Evolutionary conservation across 768 basidiomycete genomes (phyloP).

Genomic region (Leucocoprinus leucothites): DNA sequence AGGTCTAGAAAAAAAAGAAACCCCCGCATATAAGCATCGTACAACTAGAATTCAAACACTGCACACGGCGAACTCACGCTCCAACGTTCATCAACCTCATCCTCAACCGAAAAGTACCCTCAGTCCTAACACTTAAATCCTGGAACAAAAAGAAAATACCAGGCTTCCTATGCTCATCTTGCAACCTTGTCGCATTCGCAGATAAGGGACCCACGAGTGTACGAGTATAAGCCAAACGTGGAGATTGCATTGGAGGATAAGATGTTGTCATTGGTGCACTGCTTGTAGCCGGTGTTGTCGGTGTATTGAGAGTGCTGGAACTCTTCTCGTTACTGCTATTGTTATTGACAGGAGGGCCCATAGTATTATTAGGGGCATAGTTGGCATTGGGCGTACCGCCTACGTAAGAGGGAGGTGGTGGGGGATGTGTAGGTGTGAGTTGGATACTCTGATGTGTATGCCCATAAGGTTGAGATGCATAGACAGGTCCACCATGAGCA

Average conservation of each 20-base stretch:
- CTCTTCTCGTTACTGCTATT: not conserved
- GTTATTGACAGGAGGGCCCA: not conserved
- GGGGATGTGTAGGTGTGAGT: not conserved
- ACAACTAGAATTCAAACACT: no score
- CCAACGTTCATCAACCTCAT: conserved; percentile 89
- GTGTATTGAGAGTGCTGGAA: not conserved
- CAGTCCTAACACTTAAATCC: conserved; percentile 90
- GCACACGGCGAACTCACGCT: conserved; percentile 75
- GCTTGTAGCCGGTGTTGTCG: not conserved
- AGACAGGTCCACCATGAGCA: not conserved
- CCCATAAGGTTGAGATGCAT: not conserved
- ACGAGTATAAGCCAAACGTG: conserved; percentile 66
- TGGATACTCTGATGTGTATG: conserved; percentile 7
- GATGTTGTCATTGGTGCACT: conserved; percentile 11
- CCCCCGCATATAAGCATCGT: conserved; percentile 1
- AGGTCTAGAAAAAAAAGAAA: conserved; percentile 35
- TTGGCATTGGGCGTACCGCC: no score
- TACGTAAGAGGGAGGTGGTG: not conserved
- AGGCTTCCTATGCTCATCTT: conserved; percentile 79
- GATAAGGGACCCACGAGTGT: conserved; percentile 89
- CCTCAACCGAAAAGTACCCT: conserved; percentile 85
- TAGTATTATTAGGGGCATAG: not conserved
- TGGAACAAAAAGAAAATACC: conserved; percentile 96
- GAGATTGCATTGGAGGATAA: conserved; percentile 31
- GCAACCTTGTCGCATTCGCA: conserved; percentile 79